Base-by-base conservation (phyloP, 352 stramenopile genomes). In the Phytophthora nicotianae region DNA sequence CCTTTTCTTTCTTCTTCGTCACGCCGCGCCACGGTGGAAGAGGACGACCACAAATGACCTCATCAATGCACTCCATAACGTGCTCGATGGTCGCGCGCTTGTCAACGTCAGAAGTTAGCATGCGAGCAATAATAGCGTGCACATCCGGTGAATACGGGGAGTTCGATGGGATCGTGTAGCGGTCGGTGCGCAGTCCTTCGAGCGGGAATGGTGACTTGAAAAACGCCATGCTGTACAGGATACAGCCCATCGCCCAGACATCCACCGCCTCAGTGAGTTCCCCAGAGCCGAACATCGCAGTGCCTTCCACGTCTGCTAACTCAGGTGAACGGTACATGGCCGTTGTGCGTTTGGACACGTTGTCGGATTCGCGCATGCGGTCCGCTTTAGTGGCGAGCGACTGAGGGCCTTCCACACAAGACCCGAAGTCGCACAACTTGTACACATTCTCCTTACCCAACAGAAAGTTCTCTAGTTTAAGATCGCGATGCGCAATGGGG, bases 381-480 rank as follows among this genome's bases (percentile, higher is more conserved):
- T 97, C 91, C 48, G 90, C 75, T 37, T 95, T 93, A 45, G 87
- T 97, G 60, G 77, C 72, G 23, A 96, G 80, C 11, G 72, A 82
- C 54, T 92, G 79, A 1, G 83, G 66, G 14, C 86, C 81, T 50
- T 96, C 84, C 21, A 96, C 86, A 62, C 85, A 95, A 52, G 85
- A 98, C 45, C 94, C 96, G 78, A 98, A 99, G 78, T 98, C 94
- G 58, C 93, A 98, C 17, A 99, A 68, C 62, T 98, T 98, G 83
- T 98, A 98, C 2, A 96, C 65, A n/a, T 75, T 68, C 42, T 96
- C 90, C 40, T 83, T 87, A 3, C 75, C 83, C 20, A 98, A 72
- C 7, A 99, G 70, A 54, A 99, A 98, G 75, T 99, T 99, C 66
- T 99, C 96, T 21, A 98, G 85, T 77, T 99, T 99, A 19, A 99